phyloP scores from a whole-genome alignment of 2,329 filamentous ascomycete species.

The Aureobasidium sp. region DNA sequence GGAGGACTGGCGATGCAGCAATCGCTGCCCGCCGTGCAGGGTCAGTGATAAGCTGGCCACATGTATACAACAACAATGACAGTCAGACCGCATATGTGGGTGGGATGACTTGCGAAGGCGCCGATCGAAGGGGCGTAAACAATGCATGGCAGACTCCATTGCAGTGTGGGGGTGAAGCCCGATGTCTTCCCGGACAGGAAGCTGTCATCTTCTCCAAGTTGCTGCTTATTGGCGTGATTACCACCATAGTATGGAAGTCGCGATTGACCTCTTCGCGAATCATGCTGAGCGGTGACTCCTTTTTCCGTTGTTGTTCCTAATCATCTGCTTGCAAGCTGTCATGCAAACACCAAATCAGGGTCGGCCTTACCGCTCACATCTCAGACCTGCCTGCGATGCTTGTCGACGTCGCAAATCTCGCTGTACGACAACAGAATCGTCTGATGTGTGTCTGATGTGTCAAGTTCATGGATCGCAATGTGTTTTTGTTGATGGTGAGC shows the following conservation, averaged over 20 bases:
- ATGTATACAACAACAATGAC: too few species aligned
- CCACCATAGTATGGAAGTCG: neutral
- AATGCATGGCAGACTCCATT: too few species aligned
- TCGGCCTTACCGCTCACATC: constrained; percentile 38
- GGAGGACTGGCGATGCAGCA: neutral
- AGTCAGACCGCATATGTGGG: too few species aligned
- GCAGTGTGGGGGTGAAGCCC: neutral
- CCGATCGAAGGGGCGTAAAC: too few species aligned
- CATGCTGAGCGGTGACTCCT: too few species aligned
- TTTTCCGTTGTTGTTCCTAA: neutral
- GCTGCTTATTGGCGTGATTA: neutral
- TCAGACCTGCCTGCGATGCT: constrained; percentile 34
- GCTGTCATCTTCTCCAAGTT: neutral
- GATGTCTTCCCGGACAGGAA: neutral
- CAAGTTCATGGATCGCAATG: constrained; percentile 33
- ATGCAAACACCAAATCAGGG: constrained; percentile 1
- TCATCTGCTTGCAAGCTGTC: neutral
- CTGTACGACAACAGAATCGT: constrained; percentile 31
- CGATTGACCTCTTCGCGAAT: neutral
- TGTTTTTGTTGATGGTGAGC: neutral
- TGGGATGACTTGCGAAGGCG: too few species aligned
- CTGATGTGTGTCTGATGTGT: constrained; percentile 29
- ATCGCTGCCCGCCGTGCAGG: too few species aligned
- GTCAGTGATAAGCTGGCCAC: too few species aligned
- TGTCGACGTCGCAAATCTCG: constrained; percentile 37